Base-by-base conservation (phyloP, 2,329 filamentous ascomycete genomes). In the Arthroderma sp. region DNA sequence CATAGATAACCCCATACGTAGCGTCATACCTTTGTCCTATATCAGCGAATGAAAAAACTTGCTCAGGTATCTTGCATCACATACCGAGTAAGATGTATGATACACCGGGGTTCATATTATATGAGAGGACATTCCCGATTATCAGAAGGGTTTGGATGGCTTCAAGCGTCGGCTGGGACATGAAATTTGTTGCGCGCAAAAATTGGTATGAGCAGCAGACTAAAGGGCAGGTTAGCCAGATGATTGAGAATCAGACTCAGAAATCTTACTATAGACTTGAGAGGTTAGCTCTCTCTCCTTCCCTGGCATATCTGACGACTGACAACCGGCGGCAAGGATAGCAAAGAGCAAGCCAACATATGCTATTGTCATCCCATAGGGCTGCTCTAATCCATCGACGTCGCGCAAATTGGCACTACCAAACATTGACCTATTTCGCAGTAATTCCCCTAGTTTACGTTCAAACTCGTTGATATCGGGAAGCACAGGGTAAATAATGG, bases 131-230 rank as follows among this genome's bases (percentile, higher is more conserved):
- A 52, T 79, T 78, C 40, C 75, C 74, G 29, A 80, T 75, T 8
- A 80, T 73, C 3, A 80, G 60, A 22, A 80, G 64, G 0, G 75
- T 76, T 54, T 80, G 75, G 33, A 80, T 77, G 36, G 72, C 76
- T 49, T 79, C 74, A 32, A 79, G 61, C 3, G 71, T 75, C 29
- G 76, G 73, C 47, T 77, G 73, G 0, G 77, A 79, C 5, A 80
- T 56, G 55, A 79, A 80, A 50, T 80, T 80, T 27, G 73, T 77
- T 59, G 78, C 75, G 11, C 77, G 72, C 28, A 80, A 64, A 53
- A 76, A 79, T 56, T 80, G 77, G 49, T 80, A 79, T 40, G 74
- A 76, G 58, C 77, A 80, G 60, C 77, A 80, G 4, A 79, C 72
- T 73, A 44, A 6, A 38, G 15, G 15, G 15, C 15, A 22, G 15